Evolutionary conservation across 495 filamentous ascomycete species (phyloP).

Genomic region (Penicillium canariense): DNA sequence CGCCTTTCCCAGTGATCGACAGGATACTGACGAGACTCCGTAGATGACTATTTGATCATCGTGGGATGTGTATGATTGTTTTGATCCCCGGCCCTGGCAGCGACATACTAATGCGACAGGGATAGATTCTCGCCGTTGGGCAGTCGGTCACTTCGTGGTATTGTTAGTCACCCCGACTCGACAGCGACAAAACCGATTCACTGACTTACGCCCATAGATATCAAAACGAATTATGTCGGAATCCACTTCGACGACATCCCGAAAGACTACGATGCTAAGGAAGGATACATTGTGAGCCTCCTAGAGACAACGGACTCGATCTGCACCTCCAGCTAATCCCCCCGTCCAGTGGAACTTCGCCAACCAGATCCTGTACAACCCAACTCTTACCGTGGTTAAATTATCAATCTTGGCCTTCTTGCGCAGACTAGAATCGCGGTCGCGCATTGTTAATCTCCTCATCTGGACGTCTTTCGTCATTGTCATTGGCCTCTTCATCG

Average conservation of each 20-base stretch:
- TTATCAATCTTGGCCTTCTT: slow-evolving; percentile 53
- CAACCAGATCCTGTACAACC: slow-evolving; percentile 63
- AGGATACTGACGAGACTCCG: slow-evolving; percentile 6
- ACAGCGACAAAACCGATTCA: background rate
- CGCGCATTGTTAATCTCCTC: slow-evolving; percentile 33
- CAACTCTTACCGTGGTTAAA: slow-evolving; percentile 60
- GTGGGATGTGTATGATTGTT: slow-evolving; percentile 20
- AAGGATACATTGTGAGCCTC: slow-evolving; percentile 22
- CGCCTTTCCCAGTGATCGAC: slow-evolving; percentile 11
- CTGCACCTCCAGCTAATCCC: too few species aligned
- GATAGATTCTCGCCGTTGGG: slow-evolving; percentile 21
- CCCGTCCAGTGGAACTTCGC: slow-evolving; percentile 48
- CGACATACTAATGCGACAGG: background rate
- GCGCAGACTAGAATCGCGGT: slow-evolving; percentile 41
- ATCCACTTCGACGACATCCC: slow-evolving; percentile 47
- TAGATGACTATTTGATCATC: slow-evolving; percentile 28
- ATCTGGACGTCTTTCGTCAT: slow-evolving; percentile 45
- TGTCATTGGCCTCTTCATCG: slow-evolving; percentile 52
- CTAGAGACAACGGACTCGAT: background rate
- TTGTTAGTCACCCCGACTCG: slow-evolving; percentile 18
- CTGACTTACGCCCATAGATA: slow-evolving; percentile 30
- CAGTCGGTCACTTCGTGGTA: slow-evolving; percentile 33
- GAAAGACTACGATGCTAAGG: slow-evolving; percentile 17
- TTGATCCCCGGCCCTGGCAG: background rate
- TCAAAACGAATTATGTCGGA: slow-evolving; percentile 53